Conservation (phyloP, 2,329 filamentous ascomycete genomes). For the Xylaria sp. region DNA sequence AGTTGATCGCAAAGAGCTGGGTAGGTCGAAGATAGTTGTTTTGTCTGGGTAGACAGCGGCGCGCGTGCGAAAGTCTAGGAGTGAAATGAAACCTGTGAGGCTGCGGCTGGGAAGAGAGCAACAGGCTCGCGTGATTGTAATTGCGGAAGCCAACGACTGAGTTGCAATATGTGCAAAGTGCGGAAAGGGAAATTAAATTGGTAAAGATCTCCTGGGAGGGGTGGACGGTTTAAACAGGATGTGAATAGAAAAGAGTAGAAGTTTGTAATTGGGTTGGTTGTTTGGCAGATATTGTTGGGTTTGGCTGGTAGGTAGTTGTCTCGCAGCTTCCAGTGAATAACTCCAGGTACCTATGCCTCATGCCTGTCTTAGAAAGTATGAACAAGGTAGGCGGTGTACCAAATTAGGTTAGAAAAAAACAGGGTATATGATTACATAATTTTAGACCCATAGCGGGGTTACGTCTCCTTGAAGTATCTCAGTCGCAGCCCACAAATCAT, state of each 20-base stretch:
- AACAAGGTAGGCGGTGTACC: not conserved
- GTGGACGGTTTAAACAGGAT: no score
- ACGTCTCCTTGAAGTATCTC: not conserved
- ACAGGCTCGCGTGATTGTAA: not conserved
- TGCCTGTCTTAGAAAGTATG: not conserved
- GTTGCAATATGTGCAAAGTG: no score
- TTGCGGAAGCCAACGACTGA: no score
- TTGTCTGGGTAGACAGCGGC: not conserved
- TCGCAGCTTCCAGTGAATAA: not conserved
- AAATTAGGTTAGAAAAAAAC: not conserved
- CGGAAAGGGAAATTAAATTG: no score
- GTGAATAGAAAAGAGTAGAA: not conserved
- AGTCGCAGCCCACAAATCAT: not conserved
- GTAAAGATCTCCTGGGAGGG: no score
- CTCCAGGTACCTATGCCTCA: not conserved
- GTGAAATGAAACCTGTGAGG: slow-evolving; percentile 22
- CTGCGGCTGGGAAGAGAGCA: slow-evolving; percentile 23
- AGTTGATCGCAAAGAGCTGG: not conserved
- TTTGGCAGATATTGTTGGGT: not conserved
- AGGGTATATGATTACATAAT: slow-evolving; percentile 1
- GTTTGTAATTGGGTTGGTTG: not conserved
- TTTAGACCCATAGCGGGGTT: slow-evolving; percentile 25
- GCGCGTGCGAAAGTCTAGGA: slow-evolving; percentile 4
- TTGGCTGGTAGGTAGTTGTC: not conserved
- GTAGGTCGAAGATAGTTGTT: not conserved